Conservation (phyloP, 176 grass and related monocot genomes). For the Panicum miliaceum region DNA sequence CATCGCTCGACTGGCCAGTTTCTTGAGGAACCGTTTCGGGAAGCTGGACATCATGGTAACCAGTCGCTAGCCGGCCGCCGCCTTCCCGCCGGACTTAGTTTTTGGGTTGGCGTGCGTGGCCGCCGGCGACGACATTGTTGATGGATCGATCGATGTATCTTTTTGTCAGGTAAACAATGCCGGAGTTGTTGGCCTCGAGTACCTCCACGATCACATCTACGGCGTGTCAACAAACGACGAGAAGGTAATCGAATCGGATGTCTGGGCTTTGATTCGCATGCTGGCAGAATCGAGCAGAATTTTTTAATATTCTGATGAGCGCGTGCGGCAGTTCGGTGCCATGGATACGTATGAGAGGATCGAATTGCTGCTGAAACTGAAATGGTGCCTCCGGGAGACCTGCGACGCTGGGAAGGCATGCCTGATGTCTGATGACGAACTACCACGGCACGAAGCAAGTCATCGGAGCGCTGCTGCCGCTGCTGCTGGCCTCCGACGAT, state of each 20-base stretch:
- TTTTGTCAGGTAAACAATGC: neutral
- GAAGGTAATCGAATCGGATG: neutral
- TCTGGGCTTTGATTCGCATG: neutral
- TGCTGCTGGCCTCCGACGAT: slow-evolving; percentile 40
- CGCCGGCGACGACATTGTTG: neutral
- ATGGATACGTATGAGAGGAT: neutral
- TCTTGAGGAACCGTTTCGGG: slow-evolving; percentile 35
- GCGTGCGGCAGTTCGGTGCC: neutral
- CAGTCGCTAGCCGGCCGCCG: too few relatives aligned
- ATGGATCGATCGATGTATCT: neutral
- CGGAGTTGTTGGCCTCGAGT: slow-evolving; percentile 7
- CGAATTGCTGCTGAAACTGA: neutral
- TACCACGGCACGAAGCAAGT: slow-evolving; percentile 51
- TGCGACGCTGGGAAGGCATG: slow-evolving; percentile 37
- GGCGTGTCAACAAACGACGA: neutral
- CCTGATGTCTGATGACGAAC: slow-evolving; percentile 53
- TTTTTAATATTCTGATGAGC: too few relatives aligned
- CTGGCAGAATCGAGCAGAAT: neutral
- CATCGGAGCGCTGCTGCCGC: slow-evolving; percentile 45
- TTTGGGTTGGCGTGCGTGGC: too few relatives aligned
- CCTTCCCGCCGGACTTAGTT: too few relatives aligned
- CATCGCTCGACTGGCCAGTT: slow-evolving; percentile 32
- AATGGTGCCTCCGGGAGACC: slow-evolving; percentile 16
- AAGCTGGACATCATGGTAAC: slow-evolving; percentile 51
- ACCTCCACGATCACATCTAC: neutral